A percentile compares a stretch with the other conserved stretches of the same genome.
Evolutionary conservation across 1,139 yeast genomes (phyloP).

Genomic region (Dujonia santamariae): DNA sequence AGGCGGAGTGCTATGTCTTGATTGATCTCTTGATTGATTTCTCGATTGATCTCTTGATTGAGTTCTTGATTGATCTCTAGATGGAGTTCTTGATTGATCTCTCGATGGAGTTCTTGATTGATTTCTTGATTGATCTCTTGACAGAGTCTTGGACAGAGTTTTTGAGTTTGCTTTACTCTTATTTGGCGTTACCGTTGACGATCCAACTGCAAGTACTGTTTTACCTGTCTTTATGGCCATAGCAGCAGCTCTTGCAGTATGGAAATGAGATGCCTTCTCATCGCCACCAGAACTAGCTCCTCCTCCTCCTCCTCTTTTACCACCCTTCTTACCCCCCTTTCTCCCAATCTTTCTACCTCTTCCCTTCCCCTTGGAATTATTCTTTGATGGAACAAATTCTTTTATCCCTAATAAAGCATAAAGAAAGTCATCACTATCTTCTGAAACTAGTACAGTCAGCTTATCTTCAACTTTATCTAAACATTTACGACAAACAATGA

Average conservation of each 20-base stretch:
- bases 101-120: too few relatives aligned
- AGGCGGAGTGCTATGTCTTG: too few relatives aligned
- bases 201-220: conserved; percentile 43
- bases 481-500: conserved; percentile 44
- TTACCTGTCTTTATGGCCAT: conserved; percentile 36
- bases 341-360: conserved; percentile 23
- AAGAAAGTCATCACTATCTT: conserved; percentile 46
- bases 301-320: conserved; percentile 16
- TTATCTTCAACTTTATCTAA: conserved; percentile 19
- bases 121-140: conserved; percentile 3
- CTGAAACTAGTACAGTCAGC: conserved; percentile 33
- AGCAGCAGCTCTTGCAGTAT: conserved; percentile 29
- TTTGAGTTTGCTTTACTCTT: conserved; percentile 1
- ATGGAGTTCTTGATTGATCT: too few relatives aligned
- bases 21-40: too few relatives aligned
- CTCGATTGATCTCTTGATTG: conserved; percentile 1
- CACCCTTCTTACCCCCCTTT: conserved; percentile 22
- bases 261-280: conserved; percentile 39
- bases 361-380: conserved; percentile 15
- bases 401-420: conserved; percentile 48
- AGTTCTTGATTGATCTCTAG: neutral
- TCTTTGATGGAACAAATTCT: conserved; percentile 27
- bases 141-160: neutral
- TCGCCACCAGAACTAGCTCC: conserved; percentile 27
- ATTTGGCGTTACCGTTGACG: neutral